Base-by-base conservation (phyloP, 148 eudicot species). In the Chenopodium formosanum region DNA sequence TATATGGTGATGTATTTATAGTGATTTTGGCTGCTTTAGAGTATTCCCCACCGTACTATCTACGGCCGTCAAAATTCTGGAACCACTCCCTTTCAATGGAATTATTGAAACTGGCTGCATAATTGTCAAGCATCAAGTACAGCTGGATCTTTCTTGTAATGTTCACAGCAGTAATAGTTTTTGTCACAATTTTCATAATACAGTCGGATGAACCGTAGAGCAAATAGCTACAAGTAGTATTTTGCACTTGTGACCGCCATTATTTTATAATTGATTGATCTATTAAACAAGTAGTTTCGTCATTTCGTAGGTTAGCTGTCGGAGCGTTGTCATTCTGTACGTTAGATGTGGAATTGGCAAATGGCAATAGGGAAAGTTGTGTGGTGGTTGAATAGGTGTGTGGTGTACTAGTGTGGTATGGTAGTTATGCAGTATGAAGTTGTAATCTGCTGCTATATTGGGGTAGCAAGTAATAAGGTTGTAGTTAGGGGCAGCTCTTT, bases 61-160 rank as follows among this genome's bases (percentile, higher is more conserved):
- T 48, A 72, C 44, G 66, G 64, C 78, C 75, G 50, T 79, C 82
- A 68, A 79, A 27, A 32, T 32, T 74, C 75, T 70, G 74, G 56
- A 83, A 74, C 25, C 76, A 47, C 56, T 80, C 66, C 34, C 22
- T 74, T 79, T 83, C 64, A 17, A 6, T 25, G n/a, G 20, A 9
- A 25, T 65, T 47, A 63, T 73, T 79, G 73, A 9, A 65, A 32
- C 16, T 50, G 78, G 68, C 81, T 70, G 77, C 60, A 62, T 68
- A 68, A 50, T 75, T 75, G 72, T 70, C 82, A 31, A 69, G 62
- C 66, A 3, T 80, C 80, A 80, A 31, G 53, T 70, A 84, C 86
- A 84, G 83, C 86, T 80, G 76, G 79, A 6, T 40, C 79, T 75
- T 46, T 40, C 60, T 76, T 40, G 78, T 73, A 80, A 23, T 69